Base-by-base conservation (phyloP, 345 rosid species). In the Gossypium stocksii region DNA sequence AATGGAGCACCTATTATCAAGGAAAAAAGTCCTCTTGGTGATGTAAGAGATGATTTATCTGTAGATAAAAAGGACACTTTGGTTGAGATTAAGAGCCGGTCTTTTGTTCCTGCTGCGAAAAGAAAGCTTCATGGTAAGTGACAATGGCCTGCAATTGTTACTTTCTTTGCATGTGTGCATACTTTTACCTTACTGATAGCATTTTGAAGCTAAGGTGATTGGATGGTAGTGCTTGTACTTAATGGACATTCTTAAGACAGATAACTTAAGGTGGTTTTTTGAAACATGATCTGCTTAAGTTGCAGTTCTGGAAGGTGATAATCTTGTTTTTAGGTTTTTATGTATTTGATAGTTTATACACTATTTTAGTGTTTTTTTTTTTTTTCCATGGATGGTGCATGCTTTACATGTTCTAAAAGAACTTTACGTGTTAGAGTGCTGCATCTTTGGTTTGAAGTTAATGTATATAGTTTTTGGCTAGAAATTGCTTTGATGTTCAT, bases 51-150 rank as follows among this genome's bases (percentile, higher is more conserved):
- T 67, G 81, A 74, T 78, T 46, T 71, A 20, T 76, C 83, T 82
- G 77, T 61, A 16, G 85, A 82, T 56, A 82, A 82, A 63, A 83
- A 81, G 78, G 84, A 69, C 65, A 63, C 76, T 58, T 53, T 13
- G 76, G 82, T 56, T 76, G 93, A 85, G 73, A 82, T 70, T 66
- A 80, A 81, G 75, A 79, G 73, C 74, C 75, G 17, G 52, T 77
- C 79, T 5, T 60, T 76, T 77, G 74, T 78, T 56, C 81, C 86
- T 81, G 79, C 85, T 51, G 97, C 89, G 86, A 94, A 94, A 87
- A 86, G 97, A 81, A 95, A 93, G 84, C 82, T 86, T 77, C 85
- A 62, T 76, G 94, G 99, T 95, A 85, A 77, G 87, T 43, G 27
- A 29, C 60, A 29, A 51, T 1, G 45, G 25, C 59, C 53, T 27